Evolutionary conservation across 257 asterid species (phyloP), one percentile per base, ranked within the genome.

Genomic region (Cinchona pubescens): DNA sequence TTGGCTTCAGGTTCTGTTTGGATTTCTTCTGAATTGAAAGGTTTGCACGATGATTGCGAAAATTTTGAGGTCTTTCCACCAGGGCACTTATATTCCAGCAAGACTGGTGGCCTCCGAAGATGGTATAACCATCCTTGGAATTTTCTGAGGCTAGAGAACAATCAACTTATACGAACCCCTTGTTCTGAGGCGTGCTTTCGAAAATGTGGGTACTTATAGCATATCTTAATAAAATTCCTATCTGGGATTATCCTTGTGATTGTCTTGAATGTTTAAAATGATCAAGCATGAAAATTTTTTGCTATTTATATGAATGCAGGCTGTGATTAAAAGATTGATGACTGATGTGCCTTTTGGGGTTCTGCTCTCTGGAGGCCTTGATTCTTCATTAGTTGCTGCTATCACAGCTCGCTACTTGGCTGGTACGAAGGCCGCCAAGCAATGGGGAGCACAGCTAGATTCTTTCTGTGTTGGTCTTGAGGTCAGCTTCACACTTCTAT

Each of bases 291-390:
- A 46, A 30, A 34, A 9, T 43, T 59, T 37, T 73, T n/a, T 18
- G 18, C 8, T 49, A 32, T 2, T 34, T 70, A 5, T 30, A 6
- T 32, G 21, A 7, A 8, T 84, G 82, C 85, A 95, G 98, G 96
- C 99, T 73, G 99, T 95, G 69, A 82, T 86, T 67, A 95, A 95
- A 73, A 91, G 98, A 85, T 89, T 95, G 56, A 92, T 95, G 99
- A 92, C 96, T 21, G 99, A 95, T 89, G 98, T 92, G 14, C 99
- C 99, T 16, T 95, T 95, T 1, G 98, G 98, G 8, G 99, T 95
- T 82, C 87, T 95, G 82, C 83, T 95, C 15, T 92, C 98, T 3
- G 98, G 99, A 70, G 99, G 98, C 30, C 98, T 95, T 37, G 99
- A 92, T 88, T 95, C 99, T 2, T 95, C 99, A 0, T 74, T 95